phyloP scores from a whole-genome alignment of 257 asterid genomes.

The Gynochthodes officinalis region DNA sequence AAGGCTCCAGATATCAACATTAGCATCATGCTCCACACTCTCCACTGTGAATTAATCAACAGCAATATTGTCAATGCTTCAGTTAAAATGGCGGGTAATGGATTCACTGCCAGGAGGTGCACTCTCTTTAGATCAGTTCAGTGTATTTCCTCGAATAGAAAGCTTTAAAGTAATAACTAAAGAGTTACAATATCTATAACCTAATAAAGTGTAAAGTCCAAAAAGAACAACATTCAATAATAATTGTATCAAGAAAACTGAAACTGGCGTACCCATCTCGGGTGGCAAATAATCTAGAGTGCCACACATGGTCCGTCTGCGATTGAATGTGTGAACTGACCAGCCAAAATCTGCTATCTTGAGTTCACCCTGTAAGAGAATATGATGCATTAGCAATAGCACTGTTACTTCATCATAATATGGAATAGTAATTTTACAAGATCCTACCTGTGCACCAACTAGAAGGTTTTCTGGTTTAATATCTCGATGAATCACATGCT shows the following conservation, averaged over 20 bases:
- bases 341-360: slow-evolving; percentile 98
- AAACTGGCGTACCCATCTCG: slow-evolving; percentile 77
- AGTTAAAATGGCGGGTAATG: neutral
- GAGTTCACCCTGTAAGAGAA: slow-evolving; percentile 71
- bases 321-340: slow-evolving; percentile 97
- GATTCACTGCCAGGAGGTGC: neutral
- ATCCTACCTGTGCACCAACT: slow-evolving; percentile 78
- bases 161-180: too few relatives aligned
- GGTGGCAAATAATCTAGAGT: slow-evolving; percentile 98
- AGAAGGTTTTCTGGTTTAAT: slow-evolving; percentile 96
- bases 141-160: neutral
- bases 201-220: neutral
- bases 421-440: neutral
- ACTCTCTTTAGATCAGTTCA: neutral
- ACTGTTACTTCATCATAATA: neutral
- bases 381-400: slow-evolving; percentile 6
- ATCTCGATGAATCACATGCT: slow-evolving; percentile 95
- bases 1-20: slow-evolving; percentile 96
- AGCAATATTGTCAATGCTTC: slow-evolving; percentile 3
- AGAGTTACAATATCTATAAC: too few relatives aligned
- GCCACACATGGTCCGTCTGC: slow-evolving; percentile 97
- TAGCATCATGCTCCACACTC: slow-evolving; percentile 92
- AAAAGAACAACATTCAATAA: neutral
- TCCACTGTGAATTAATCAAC: slow-evolving; percentile 54
- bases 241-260: neutral